phyloP scores from a whole-genome alignment of 2,329 filamentous ascomycete genomes.

The Calonectria montana region DNA sequence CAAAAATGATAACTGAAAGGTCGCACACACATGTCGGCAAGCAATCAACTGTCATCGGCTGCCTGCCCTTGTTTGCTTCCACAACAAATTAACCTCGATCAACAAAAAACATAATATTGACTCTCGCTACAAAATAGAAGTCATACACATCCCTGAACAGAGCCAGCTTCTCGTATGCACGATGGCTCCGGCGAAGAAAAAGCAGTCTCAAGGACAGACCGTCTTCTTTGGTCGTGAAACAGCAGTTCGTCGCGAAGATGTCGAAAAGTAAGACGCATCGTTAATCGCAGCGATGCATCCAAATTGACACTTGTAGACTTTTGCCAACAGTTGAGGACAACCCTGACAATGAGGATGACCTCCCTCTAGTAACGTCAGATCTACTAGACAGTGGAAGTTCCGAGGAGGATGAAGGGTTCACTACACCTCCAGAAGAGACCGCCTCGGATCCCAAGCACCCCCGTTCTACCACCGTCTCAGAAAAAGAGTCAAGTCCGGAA shows the following conservation, averaged over 20 bases:
- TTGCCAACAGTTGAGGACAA: conserved; percentile 26
- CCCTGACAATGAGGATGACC: conserved; percentile 20
- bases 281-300: no score
- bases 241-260: conserved; percentile 19
- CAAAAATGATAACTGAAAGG: neutral
- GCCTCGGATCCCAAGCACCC: conserved; percentile 1
- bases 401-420: neutral
- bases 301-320: conserved; percentile 23
- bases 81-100: neutral
- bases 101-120: neutral
- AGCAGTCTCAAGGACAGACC: conserved; percentile 15
- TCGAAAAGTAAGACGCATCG: conserved; percentile 17
- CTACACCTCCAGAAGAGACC: neutral
- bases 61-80: neutral
- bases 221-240: conserved; percentile 39
- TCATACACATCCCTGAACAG: neutral
- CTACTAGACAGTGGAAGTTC: conserved; percentile 18
- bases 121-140: neutral
- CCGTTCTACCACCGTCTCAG: neutral
- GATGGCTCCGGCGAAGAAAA: conserved; percentile 29
- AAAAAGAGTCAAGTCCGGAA: neutral
- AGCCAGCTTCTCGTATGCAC: no score
- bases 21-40: neutral
- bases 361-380: conserved; percentile 21
- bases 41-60: neutral